A percentile compares a stretch with the other conserved stretches of the same genome.
Conservation (phyloP, 2,329 filamentous ascomycete genomes). For the Falciphora oryzae region DNA sequence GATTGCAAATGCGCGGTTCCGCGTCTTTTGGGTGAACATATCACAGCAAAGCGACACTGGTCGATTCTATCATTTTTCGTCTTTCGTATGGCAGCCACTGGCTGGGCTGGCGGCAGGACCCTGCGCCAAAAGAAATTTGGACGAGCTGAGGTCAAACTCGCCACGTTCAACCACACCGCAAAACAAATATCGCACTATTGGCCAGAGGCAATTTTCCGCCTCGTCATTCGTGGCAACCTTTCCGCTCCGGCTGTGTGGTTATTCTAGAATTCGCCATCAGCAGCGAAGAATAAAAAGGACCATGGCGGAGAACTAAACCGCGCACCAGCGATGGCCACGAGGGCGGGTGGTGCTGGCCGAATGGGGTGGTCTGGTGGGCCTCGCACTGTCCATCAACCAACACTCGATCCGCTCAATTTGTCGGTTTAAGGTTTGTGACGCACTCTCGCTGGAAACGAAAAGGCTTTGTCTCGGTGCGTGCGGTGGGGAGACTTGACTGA, state of each 20-base stretch:
- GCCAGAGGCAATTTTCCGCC: background rate
- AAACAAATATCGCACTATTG: background rate
- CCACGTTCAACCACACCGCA: background rate
- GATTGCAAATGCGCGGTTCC: background rate
- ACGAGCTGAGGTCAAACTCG: background rate
- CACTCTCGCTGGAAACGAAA: background rate
- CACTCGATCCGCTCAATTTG: background rate
- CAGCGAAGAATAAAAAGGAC: background rate
- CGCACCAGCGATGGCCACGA: background rate
- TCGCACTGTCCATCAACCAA: background rate
- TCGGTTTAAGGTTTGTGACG: background rate
- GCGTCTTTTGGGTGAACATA: background rate
- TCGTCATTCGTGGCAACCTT: background rate
- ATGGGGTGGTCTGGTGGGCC: background rate
- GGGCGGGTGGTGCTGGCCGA: background rate
- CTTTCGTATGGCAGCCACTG: too few relatives aligned
- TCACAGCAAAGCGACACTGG: background rate
- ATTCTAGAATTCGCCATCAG: background rate
- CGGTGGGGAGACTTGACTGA: background rate
- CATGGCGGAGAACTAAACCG: background rate
- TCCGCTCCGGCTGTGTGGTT: background rate
- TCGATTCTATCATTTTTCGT: background rate
- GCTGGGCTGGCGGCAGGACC: too few relatives aligned
- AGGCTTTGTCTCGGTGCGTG: background rate
- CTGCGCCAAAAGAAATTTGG: background rate